Evolutionary conservation across 495 filamentous ascomycete species (phyloP).

Genomic region (Penicillium soppii): DNA sequence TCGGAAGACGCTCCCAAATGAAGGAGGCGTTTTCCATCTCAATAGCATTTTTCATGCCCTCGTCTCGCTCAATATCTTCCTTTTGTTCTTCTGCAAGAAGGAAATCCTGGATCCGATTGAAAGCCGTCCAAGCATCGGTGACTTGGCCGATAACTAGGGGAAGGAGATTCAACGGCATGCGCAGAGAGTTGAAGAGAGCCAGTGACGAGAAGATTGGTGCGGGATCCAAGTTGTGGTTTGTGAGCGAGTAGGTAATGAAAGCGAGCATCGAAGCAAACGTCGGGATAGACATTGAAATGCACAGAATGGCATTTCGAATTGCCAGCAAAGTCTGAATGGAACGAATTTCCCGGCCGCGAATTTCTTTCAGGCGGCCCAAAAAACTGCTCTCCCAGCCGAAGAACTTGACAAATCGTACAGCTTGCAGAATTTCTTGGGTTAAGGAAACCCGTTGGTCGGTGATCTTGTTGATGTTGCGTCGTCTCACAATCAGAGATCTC

Average conservation of each 20-base stretch:
- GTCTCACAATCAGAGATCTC: constrained; percentile 64
- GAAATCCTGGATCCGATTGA: constrained; percentile 84
- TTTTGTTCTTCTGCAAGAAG: constrained; percentile 79
- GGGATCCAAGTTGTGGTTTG: constrained; percentile 66
- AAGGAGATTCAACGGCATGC: constrained; percentile 84
- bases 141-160: constrained; percentile 86
- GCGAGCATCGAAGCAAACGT: constrained; percentile 92
- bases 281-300: constrained; percentile 74
- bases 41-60: constrained; percentile 64
- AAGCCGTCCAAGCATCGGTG: constrained; percentile 82
- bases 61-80: constrained; percentile 67
- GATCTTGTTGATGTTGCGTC: constrained; percentile 81
- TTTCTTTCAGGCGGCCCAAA: constrained; percentile 67
- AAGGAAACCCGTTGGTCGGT: constrained; percentile 88
- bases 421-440: constrained; percentile 89
- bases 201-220: constrained; percentile 88
- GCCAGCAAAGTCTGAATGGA: constrained; percentile 77
- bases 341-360: constrained; percentile 71
- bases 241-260: constrained; percentile 88
- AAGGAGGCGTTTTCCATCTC: constrained; percentile 75
- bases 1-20: constrained; percentile 83
- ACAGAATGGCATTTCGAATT: constrained; percentile 81
- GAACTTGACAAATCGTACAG: constrained; percentile 91
- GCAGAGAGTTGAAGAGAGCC: constrained; percentile 86
- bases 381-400: constrained; percentile 94